A percentile compares a stretch with the other conserved stretches of the same genome.
Evolutionary conservation across 306 rosid genomes (phyloP).

Genomic region (Gillenia trifoliata): DNA sequence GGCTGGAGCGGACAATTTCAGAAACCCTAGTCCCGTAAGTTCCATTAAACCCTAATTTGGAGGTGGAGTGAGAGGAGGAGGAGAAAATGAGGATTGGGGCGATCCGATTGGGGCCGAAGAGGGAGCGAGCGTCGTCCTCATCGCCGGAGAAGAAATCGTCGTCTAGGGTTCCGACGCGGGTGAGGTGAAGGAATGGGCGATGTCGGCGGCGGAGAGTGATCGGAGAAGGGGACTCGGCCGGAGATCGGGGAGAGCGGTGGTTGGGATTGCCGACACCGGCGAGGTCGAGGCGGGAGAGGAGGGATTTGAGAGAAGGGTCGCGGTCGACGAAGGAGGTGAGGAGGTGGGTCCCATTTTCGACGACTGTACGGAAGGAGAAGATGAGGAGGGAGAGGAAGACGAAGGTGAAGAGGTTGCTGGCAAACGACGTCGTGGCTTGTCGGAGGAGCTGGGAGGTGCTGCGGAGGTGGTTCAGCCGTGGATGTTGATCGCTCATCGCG

Average conservation of each 20-base stretch:
- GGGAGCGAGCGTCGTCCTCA: constrained; percentile 60
- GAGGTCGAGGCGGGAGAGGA: constrained; percentile 79
- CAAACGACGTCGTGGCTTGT: constrained; percentile 43
- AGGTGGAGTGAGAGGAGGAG: constrained; percentile 33
- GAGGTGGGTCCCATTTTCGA: constrained; percentile 62
- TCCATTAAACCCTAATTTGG: constrained; percentile 54
- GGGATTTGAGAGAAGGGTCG: constrained; percentile 68
- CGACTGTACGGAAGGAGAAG: constrained; percentile 65
- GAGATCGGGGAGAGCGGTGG: constrained; percentile 17
- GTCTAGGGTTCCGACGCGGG: constrained; percentile 86
- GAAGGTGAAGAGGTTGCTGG: constrained; percentile 51
- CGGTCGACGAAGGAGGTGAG: constrained; percentile 80
- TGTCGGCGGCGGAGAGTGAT: constrained; percentile 37
- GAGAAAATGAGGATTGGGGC: constrained; percentile 32
- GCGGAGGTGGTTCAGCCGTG: constrained; percentile 63
- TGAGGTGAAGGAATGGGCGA: constrained; percentile 79
- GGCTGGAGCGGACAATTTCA: constrained; percentile 59
- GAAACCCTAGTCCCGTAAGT: constrained; percentile 50
- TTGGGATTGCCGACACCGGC: constrained; percentile 17
- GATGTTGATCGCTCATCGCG: constrained; percentile 64
- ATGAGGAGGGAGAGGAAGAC: constrained; percentile 73
- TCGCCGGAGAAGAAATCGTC: constrained; percentile 89
- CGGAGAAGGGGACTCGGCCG: constrained; percentile 25
- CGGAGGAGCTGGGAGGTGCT: constrained; percentile 46
- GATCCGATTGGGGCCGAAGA: constrained; percentile 46